phyloP scores from a whole-genome alignment of 495 filamentous ascomycete species.

The Aspergillus saccharolyticus region DNA sequence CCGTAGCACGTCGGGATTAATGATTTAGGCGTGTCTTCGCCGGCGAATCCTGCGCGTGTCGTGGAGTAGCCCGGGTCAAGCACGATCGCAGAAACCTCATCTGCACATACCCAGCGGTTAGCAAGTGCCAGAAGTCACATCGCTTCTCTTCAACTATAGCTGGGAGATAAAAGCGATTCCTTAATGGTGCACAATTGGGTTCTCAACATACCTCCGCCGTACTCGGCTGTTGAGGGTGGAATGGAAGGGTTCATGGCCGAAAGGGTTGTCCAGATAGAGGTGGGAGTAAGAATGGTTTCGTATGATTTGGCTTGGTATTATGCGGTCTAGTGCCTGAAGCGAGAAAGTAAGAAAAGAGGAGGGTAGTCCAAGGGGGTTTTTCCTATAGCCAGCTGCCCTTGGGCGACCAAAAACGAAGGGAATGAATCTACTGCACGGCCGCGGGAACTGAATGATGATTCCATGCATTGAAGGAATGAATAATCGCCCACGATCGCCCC shows the following conservation, averaged over 20 bases:
- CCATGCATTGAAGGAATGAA: not conserved
- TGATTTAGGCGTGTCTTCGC: constrained; percentile 94
- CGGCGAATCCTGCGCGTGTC: constrained; percentile 91
- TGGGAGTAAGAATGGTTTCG: not conserved
- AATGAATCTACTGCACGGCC: not conserved
- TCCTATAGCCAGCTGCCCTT: not conserved
- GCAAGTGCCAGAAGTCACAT: constrained; percentile 3
- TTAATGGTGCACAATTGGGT: not conserved
- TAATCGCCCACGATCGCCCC: not conserved
- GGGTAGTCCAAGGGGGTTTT: not conserved
- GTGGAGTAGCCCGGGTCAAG: constrained; percentile 90
- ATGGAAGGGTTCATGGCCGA: constrained; percentile 44
- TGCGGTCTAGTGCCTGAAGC: not conserved
- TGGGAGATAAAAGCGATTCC: not conserved
- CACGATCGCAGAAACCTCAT: constrained; percentile 95
- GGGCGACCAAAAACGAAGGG: not conserved
- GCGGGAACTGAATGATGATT: not conserved
- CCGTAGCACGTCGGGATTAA: constrained; percentile 85
- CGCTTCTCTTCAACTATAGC: not conserved
- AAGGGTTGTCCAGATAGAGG: not conserved
- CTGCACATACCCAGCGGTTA: constrained; percentile 40
- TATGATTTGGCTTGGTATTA: not conserved
- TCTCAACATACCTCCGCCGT: constrained; percentile 67
- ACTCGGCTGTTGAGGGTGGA: constrained; percentile 62
- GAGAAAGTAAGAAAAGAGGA: not conserved